phyloP scores from a whole-genome alignment of 106 monocot genomes.

The Xerophyta viscosa region DNA sequence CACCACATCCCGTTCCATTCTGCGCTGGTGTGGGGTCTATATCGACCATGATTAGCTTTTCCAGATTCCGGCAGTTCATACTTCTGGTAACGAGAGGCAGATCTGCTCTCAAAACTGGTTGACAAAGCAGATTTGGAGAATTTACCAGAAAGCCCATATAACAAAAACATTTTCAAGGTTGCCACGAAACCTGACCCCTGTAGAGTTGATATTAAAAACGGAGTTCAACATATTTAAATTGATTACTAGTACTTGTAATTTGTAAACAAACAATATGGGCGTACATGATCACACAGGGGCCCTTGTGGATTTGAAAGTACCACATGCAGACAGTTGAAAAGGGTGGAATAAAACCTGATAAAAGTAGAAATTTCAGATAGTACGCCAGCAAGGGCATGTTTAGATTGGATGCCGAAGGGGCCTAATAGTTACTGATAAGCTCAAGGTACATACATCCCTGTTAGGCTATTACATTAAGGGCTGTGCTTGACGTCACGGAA shows the following conservation, averaged over 20 bases:
- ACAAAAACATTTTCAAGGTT: constrained; percentile 71
- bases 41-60: constrained; percentile 24
- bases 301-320: constrained; percentile 75
- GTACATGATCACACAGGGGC: constrained; percentile 77
- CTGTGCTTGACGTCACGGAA: too few species aligned
- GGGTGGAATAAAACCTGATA: constrained; percentile 60
- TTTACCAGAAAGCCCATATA: constrained; percentile 52
- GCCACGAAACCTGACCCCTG: constrained; percentile 81
- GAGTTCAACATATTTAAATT: not conserved
- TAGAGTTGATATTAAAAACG: constrained; percentile 14
- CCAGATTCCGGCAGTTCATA: constrained; percentile 17
- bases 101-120: constrained; percentile 23
- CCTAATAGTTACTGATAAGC: too few species aligned
- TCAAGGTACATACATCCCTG: too few species aligned
- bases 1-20: constrained; percentile 19
- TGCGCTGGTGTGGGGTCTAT: constrained; percentile 90
- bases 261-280: constrained; percentile 9
- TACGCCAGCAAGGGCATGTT: too few species aligned
- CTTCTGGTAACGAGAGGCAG: constrained; percentile 17
- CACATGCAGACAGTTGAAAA: constrained; percentile 82
- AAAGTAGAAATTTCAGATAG: constrained; percentile 2
- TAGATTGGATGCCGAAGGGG: too few species aligned
- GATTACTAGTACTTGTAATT: constrained; percentile 1
- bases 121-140: constrained; percentile 14
- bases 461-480: too few species aligned